phyloP scores from a whole-genome alignment of 257 asterid species.

The Ligustrum vulgare region DNA sequence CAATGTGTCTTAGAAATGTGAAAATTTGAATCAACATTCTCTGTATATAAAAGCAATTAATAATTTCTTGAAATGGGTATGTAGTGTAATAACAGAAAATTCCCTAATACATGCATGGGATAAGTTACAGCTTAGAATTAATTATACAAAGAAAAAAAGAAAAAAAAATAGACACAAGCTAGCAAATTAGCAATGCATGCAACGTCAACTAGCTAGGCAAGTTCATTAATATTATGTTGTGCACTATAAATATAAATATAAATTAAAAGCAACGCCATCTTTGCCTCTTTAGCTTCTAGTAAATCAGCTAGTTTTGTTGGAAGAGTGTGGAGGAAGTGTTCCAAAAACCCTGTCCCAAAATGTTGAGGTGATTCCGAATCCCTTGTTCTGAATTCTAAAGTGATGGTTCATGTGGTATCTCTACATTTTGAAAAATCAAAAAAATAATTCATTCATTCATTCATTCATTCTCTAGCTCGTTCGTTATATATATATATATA shows the following conservation, averaged over 20 bases:
- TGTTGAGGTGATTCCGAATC: constrained; percentile 76
- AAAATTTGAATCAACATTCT: not conserved
- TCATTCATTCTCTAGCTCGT: too few species aligned
- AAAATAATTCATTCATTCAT: too few species aligned
- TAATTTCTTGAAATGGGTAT: not conserved
- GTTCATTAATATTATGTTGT: too few species aligned
- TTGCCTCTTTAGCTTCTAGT: not conserved
- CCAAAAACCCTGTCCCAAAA: constrained; percentile 85
- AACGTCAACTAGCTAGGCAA: constrained; percentile 12
- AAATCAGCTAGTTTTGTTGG: constrained; percentile 41
- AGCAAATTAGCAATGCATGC: not conserved
- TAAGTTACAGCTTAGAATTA: not conserved
- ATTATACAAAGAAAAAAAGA: not conserved
- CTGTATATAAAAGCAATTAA: too few species aligned
- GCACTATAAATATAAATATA: too few species aligned
- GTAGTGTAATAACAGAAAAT: not conserved
- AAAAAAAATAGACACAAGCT: not conserved
- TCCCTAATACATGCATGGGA: not conserved
- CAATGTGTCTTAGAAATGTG: too few species aligned
- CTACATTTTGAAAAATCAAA: constrained; percentile 33
- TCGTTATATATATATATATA: too few species aligned
- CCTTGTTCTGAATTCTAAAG: constrained; percentile 63
- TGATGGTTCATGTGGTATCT: constrained; percentile 86
- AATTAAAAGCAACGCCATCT: too few species aligned
- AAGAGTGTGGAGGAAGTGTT: constrained; percentile 56